Base-by-base conservation (phyloP, 1,284 basidiomycete genomes). In the Athelia psychrophila region DNA sequence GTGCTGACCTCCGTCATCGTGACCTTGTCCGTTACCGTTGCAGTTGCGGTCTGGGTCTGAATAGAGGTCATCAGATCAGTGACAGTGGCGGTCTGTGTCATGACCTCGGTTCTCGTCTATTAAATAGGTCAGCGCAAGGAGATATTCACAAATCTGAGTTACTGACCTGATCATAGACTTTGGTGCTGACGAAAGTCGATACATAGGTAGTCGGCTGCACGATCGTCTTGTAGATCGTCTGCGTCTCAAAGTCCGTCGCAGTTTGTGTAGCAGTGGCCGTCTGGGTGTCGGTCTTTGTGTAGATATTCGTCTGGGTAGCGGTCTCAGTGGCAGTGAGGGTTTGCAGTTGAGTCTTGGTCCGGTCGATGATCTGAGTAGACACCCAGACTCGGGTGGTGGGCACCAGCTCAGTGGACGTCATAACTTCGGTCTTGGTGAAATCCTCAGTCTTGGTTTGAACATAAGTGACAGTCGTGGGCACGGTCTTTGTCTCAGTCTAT, bases 351-450 rank as follows among this genome's bases (percentile, higher is more conserved):
- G 69, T 76, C 66, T 76, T 66, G 52, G 83, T 85, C 50, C 74
- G 68, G 69, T 86, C 80, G 58, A 83, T 74, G 62, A 79, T 70
- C 65, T 85, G 77, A 19, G 84, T 86, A 12, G 83, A 85, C 19
- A 83, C 75, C 75, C 77, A 85, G 44, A 84, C 74, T 45, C 76
- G 74, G 18, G 84, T 86, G 30, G 84, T 86, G 47, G 81, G 82
- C 32, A 81, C 70, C 27, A 79, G 66, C 63, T 78, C 65, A 23
- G 78, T 72, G 13, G 79, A 81, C 3, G 84, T 86, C 62, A 76
- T 69, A 55, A 77, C 59, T 51, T 75, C 64, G n/a, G 78, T 78
- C 54, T 60, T 56, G n/a, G 73, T 77, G 53, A 69, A 56, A 3
- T 62, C 59, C 55, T 73, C 47, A 20, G 68, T 66, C 54, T 72